Conservation (phyloP, 257 asterid species). For the Schizonepeta tenuifolia region DNA sequence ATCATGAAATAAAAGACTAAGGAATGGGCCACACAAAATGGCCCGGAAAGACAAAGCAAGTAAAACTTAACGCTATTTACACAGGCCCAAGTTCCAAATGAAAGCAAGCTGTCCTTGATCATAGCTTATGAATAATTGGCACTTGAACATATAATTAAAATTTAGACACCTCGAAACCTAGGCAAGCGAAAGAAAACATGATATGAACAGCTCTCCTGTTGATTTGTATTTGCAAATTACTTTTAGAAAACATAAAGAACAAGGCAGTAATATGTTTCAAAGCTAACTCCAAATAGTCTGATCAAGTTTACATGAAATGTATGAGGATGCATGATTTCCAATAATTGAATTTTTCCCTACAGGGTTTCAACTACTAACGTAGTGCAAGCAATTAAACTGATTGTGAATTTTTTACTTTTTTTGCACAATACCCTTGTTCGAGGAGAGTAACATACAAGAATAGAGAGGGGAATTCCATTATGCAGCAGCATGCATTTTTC, state of each 20-base stretch:
- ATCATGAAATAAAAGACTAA: neutral
- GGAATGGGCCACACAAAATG: neutral
- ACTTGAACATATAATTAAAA: neutral
- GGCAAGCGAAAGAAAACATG: conserved; percentile 6
- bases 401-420: neutral
- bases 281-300: neutral
- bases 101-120: conserved; percentile 16
- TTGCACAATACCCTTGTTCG: neutral
- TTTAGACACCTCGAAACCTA: neutral
- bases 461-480: conserved; percentile 1
- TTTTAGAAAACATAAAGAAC: neutral
- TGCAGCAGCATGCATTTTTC: neutral
- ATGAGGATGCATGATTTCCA: conserved; percentile 10
- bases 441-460: conserved; percentile 19
- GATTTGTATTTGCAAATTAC: neutral
- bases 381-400: neutral
- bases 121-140: neutral
- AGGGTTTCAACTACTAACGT: neutral
- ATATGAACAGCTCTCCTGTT: neutral
- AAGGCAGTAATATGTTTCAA: conserved; percentile 1
- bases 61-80: neutral
- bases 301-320: conserved; percentile 19
- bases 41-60: neutral
- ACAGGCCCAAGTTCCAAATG: conserved; percentile 8
- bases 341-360: neutral